Percentiles rank a stretch among this genome's conserved stretches.
These are phyloP conservation scores for Tylopilus vinaceipallidus DNA, from an alignment of 768 basidiomycete genomes.

Conservation along the genomic window DNA sequence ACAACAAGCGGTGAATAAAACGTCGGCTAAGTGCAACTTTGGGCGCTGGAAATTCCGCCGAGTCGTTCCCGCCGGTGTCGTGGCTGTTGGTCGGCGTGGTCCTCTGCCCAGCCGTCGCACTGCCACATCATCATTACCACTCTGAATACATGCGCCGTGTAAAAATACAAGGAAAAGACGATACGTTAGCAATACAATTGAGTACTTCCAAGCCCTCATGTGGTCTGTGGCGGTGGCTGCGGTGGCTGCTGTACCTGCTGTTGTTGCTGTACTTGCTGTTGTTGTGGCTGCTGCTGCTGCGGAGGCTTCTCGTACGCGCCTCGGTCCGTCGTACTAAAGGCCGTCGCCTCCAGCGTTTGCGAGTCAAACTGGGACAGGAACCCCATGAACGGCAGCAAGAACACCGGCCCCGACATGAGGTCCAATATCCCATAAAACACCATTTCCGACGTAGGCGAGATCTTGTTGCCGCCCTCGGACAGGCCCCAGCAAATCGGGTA, in stretches of 20 bases:
- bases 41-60: too few species aligned
- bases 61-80: neutral
- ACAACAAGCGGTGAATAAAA: too few species aligned
- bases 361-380: neutral
- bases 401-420: constrained; percentile 37
- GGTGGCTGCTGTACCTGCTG: too few species aligned
- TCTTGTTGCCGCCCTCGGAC: constrained; percentile 50
- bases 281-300: too few species aligned
- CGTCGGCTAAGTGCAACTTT: too few species aligned
- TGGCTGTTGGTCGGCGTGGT: constrained; percentile 9
- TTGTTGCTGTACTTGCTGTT: too few species aligned
- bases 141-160: too few species aligned
- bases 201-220: too few species aligned
- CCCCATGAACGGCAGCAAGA: constrained; percentile 34
- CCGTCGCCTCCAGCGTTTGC: neutral
- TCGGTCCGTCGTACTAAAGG: constrained; percentile 7
- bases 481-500: constrained; percentile 60
- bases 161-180: too few species aligned
- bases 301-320: neutral
- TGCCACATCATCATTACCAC: too few species aligned
- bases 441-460: constrained; percentile 51
- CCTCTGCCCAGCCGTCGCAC: neutral
- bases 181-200: too few species aligned
- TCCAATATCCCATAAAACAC: constrained; percentile 52
- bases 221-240: too few species aligned